phyloP scores from a whole-genome alignment of 495 filamentous ascomycete genomes.

The Lepraria neglecta region DNA sequence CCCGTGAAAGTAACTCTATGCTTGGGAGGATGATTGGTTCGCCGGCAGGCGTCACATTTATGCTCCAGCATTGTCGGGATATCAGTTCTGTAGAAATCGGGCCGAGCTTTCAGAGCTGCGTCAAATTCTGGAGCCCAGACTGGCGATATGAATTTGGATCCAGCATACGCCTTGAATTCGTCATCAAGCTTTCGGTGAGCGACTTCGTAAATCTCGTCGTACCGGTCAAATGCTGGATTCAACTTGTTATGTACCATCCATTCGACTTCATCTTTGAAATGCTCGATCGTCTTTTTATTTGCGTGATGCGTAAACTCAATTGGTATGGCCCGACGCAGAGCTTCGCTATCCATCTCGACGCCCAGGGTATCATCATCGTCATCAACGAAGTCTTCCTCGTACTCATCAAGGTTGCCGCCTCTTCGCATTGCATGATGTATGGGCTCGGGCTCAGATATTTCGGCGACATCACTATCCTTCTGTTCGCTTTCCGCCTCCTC shows the following conservation, averaged over 20 bases:
- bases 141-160: slow-evolving; percentile 65
- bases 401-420: slow-evolving; percentile 41
- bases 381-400: slow-evolving; percentile 66
- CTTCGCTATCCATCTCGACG: slow-evolving; percentile 45
- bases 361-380: slow-evolving; percentile 59
- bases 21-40: slow-evolving; percentile 60
- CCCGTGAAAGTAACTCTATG: slow-evolving; percentile 57
- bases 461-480: slow-evolving; percentile 34
- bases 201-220: slow-evolving; percentile 58
- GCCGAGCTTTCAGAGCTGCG: slow-evolving; percentile 58
- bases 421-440: slow-evolving; percentile 16
- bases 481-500: slow-evolving; percentile 36
- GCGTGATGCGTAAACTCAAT: slow-evolving; percentile 62
- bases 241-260: slow-evolving; percentile 77
- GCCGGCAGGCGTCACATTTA: slow-evolving; percentile 71
- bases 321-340: slow-evolving; percentile 47
- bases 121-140: slow-evolving; percentile 66
- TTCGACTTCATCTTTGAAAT: slow-evolving; percentile 72
- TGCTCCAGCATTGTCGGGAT: slow-evolving; percentile 38
- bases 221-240: slow-evolving; percentile 63
- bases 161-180: slow-evolving; percentile 59
- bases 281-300: slow-evolving; percentile 62
- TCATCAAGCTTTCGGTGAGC: slow-evolving; percentile 71
- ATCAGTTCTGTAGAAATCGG: slow-evolving; percentile 39
- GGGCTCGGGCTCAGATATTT: slow-evolving; percentile 32